A percentile compares a stretch with the other conserved stretches of the same genome.
Evolutionary conservation across 768 basidiomycete genomes (phyloP).

Genomic region (Suillus bovinus): DNA sequence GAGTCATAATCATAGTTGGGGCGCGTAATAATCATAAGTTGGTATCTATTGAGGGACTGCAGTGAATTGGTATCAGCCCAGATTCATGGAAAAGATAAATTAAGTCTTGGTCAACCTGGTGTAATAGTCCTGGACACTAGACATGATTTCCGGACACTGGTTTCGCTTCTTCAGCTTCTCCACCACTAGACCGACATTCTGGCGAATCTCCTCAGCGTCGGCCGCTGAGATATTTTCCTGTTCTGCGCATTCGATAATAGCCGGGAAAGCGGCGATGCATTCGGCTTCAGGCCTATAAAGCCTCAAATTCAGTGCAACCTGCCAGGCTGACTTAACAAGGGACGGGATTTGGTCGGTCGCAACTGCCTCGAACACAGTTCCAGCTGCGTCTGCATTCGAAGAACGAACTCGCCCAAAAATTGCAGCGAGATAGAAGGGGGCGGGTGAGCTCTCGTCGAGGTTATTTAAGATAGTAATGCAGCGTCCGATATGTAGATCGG

Average conservation of each 20-base stretch:
- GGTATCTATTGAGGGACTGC: not conserved
- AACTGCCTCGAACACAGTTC: not conserved
- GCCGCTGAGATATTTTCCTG: too few relatives aligned
- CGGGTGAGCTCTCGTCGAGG: not conserved
- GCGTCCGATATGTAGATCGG: not conserved
- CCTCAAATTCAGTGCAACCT: not conserved
- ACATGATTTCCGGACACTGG: not conserved
- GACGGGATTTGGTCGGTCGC: not conserved
- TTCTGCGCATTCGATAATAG: not conserved
- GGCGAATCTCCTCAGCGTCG: not conserved
- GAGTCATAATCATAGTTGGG: not conserved
- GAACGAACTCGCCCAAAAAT: not conserved
- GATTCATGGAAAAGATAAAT: not conserved
- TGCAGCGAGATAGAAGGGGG: not conserved
- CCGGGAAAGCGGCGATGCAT: not conserved
- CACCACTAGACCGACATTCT: not conserved
- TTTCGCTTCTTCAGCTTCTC: slow-evolving; percentile 5
- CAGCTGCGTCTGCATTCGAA: not conserved
- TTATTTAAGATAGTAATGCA: not conserved
- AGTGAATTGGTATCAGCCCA: not conserved
- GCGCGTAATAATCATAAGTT: not conserved
- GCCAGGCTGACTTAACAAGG: slow-evolving; percentile 1
- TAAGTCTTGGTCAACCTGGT: not conserved
- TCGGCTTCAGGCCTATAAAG: not conserved
- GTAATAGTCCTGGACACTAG: not conserved